These are phyloP conservation scores for Aspergillus unguis DNA, from an alignment of 2,329 filamentous ascomycete species.

Conservation along the genomic window DNA sequence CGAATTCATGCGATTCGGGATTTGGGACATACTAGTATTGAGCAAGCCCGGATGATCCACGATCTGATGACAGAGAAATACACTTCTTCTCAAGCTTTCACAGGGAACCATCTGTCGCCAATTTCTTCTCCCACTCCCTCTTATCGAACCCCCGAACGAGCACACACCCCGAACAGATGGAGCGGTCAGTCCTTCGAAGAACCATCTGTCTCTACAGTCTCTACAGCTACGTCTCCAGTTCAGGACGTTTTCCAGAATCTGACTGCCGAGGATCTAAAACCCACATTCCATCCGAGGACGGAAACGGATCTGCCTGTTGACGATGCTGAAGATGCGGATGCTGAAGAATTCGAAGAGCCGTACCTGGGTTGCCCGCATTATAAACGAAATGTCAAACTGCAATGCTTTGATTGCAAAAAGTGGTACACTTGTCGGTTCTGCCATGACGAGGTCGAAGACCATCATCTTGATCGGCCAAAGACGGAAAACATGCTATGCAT, in stretches of 20 bases:
- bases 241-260: slow-evolving; percentile 40
- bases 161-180: slow-evolving; percentile 31
- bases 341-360: slow-evolving; percentile 49
- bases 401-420: slow-evolving; percentile 81
- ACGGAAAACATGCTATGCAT: slow-evolving; percentile 98
- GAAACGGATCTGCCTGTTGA: slow-evolving; percentile 27
- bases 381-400: slow-evolving; percentile 89
- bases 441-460: slow-evolving; percentile 79
- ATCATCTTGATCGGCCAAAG: slow-evolving; percentile 72
- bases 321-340: slow-evolving; percentile 40
- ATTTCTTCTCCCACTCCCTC: slow-evolving; percentile 25
- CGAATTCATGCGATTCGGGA: slow-evolving; percentile 68
- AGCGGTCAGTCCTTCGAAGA: slow-evolving; percentile 28
- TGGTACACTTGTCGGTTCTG: slow-evolving; percentile 97
- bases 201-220: slow-evolving; percentile 24
- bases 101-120: slow-evolving; percentile 18
- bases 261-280: slow-evolving; percentile 56
- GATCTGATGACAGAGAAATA: slow-evolving; percentile 68
- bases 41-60: slow-evolving; percentile 72
- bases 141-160: slow-evolving; percentile 23
- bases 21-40: slow-evolving; percentile 54
- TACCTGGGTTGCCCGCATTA: slow-evolving; percentile 86
- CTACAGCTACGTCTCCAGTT: slow-evolving; percentile 27
- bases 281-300: slow-evolving; percentile 60
- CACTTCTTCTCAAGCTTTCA: slow-evolving; percentile 42